These are phyloP conservation scores for Geoglossum glabrum DNA, from an alignment of 495 filamentous ascomycete species.

Conservation along the genomic window DNA sequence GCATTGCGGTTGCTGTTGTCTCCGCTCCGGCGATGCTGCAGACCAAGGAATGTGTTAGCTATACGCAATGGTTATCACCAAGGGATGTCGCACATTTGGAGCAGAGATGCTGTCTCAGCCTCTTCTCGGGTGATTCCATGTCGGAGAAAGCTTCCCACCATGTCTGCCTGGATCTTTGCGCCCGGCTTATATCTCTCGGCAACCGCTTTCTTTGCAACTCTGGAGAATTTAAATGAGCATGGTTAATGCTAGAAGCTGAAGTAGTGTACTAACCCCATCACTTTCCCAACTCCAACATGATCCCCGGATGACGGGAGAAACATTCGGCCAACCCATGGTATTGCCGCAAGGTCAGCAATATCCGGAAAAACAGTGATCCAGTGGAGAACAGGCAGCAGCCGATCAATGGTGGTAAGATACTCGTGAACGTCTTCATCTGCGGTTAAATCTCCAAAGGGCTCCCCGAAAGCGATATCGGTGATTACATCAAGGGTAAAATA, in stretches of 20 bases:
- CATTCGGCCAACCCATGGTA: conserved; percentile 9
- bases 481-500: conserved; percentile 34
- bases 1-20: conserved; percentile 15
- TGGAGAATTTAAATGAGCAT: not conserved
- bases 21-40: conserved; percentile 21
- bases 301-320: conserved; percentile 13
- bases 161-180: not conserved
- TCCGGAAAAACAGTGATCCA: not conserved
- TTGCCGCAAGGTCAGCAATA: not conserved
- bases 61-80: no score
- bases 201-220: not conserved
- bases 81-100: conserved; percentile 8
- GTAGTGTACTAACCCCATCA: conserved; percentile 9
- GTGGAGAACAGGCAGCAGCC: not conserved
- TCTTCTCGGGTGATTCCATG: not conserved
- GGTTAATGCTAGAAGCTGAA: not conserved
- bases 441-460: conserved; percentile 28
- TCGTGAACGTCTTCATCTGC: conserved; percentile 10
- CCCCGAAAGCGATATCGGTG: conserved; percentile 27
- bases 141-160: not conserved
- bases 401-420: not conserved
- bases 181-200: not conserved
- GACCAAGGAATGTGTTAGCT: no score
- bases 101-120: not conserved
- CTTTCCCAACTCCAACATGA: conserved; percentile 11